Evolutionary conservation across 345 rosid genomes (phyloP).

Genomic region (Hirschfeldia incana): DNA sequence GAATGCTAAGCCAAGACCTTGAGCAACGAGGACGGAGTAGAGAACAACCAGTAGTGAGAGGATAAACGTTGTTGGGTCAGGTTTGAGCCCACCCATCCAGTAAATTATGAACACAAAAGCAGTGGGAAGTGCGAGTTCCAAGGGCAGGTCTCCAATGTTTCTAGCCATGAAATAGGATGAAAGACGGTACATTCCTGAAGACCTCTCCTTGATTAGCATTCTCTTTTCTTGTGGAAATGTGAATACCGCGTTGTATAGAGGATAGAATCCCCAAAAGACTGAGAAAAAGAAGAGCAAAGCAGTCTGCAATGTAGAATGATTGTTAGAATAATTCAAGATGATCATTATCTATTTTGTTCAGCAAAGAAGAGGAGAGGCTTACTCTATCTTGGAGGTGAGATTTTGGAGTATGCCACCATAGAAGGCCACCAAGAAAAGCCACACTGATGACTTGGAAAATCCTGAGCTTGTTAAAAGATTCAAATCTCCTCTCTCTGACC

Average conservation of each 20-base stretch:
- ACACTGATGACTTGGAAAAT: conserved; percentile 98
- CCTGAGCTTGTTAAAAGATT: conserved; percentile 89
- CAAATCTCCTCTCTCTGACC: conserved; percentile 73
- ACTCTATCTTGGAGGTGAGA: conserved; percentile 90
- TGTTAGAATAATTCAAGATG: not conserved
- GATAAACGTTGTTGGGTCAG: conserved; percentile 76
- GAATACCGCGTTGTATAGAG: conserved; percentile 97
- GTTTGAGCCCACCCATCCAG: conserved; percentile 99
- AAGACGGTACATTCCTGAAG: conserved; percentile 95
- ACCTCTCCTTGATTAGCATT: conserved; percentile 81
- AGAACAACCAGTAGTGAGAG: conserved; percentile 84
- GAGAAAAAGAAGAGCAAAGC: conserved; percentile 98
- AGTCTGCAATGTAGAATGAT: conserved; percentile 54
- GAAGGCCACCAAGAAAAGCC: conserved; percentile 86
- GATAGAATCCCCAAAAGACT: conserved; percentile 99
- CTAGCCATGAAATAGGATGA: conserved; percentile 95
- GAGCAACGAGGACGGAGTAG: conserved; percentile 90
- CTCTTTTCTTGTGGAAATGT: conserved; percentile 94
- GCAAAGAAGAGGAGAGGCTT: conserved; percentile 36
- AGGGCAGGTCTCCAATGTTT: conserved; percentile 83
- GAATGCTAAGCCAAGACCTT: conserved; percentile 87
- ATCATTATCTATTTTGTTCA: not conserved
- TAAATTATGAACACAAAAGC: conserved; percentile 92
- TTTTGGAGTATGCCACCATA: conserved; percentile 95
- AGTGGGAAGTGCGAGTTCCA: conserved; percentile 95